A percentile compares a stretch with the other conserved stretches of the same genome.
These are phyloP conservation scores for Thraustochytrium sp. DNA, from an alignment of 352 stramenopile species.

Conservation along the genomic window DNA sequence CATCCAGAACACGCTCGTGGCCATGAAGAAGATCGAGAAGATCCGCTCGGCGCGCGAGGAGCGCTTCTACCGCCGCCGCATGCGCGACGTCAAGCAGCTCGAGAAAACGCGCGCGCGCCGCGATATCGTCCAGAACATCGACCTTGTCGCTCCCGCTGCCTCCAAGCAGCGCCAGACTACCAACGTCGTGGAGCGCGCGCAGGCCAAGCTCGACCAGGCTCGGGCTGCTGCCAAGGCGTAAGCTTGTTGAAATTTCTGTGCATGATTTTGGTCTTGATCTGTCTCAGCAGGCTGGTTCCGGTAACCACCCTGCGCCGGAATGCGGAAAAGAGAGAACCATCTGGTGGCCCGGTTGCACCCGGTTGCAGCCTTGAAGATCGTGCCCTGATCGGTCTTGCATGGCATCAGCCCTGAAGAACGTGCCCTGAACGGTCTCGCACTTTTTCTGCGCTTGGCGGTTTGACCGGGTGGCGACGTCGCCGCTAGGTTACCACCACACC, in stretches of 20 bases:
- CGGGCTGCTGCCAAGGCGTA: constrained; percentile 33
- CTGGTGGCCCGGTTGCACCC: too few relatives aligned
- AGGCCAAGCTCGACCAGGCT: constrained; percentile 34
- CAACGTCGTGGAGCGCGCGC: constrained; percentile 31
- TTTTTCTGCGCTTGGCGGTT: too few relatives aligned
- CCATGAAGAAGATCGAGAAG: constrained; percentile 93
- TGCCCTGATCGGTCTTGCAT: too few relatives aligned
- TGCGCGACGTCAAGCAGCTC: constrained; percentile 61
- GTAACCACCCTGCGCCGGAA: too few relatives aligned
- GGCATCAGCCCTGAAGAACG: too few relatives aligned
- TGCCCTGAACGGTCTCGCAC: too few relatives aligned
- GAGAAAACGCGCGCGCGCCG: constrained; percentile 37
- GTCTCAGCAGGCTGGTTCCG: too few relatives aligned
- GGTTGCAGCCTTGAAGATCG: too few relatives aligned
- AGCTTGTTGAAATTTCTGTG: background rate
- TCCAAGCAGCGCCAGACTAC: constrained; percentile 44
- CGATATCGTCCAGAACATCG: constrained; percentile 43
- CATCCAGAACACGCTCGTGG: constrained; percentile 95
- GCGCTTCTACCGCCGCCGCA: constrained; percentile 95
- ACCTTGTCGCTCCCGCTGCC: constrained; percentile 32
- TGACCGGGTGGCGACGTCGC: too few relatives aligned
- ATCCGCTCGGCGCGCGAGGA: constrained; percentile 93
- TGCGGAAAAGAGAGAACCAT: too few relatives aligned
- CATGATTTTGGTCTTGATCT: background rate
- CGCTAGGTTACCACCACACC: too few relatives aligned